phyloP scores from a whole-genome alignment of 306 rosid species.

The Vigna radiata region DNA sequence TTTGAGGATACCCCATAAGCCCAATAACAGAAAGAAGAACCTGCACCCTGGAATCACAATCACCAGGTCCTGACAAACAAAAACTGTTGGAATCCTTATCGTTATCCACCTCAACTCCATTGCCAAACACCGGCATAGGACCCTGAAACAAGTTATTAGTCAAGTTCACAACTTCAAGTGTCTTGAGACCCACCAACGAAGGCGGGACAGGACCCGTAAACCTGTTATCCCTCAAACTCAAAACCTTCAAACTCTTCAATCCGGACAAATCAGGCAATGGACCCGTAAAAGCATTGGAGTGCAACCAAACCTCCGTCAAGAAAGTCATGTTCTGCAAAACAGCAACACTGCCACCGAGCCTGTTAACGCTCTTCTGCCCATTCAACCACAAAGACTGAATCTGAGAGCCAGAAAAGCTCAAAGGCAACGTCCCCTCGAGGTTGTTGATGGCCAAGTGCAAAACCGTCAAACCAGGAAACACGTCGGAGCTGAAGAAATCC shows the following conservation, averaged over 20 bases:
- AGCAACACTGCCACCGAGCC: slow-evolving; percentile 62
- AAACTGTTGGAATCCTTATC: slow-evolving; percentile 64
- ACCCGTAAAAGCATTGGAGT: slow-evolving; percentile 69
- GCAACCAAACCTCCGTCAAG: slow-evolving; percentile 82
- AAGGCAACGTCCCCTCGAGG: slow-evolving; percentile 70
- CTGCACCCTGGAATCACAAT: slow-evolving; percentile 67
- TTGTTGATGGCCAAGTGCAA: slow-evolving; percentile 77
- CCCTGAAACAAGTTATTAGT: slow-evolving; percentile 83
- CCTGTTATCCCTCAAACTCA: slow-evolving; percentile 78
- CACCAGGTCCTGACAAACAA: slow-evolving; percentile 66
- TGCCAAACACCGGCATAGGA: slow-evolving; percentile 63
- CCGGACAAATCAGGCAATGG: slow-evolving; percentile 73
- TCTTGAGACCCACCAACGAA: slow-evolving; percentile 61
- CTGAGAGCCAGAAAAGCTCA: slow-evolving; percentile 55
- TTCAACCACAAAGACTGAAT: slow-evolving; percentile 82
- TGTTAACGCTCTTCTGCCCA: slow-evolving; percentile 65
- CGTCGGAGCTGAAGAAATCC: slow-evolving; percentile 54
- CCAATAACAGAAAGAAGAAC: slow-evolving; percentile 61
- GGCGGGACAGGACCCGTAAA: slow-evolving; percentile 75
- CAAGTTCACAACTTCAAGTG: slow-evolving; percentile 69
- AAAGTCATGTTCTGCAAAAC: slow-evolving; percentile 75
- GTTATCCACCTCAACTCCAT: slow-evolving; percentile 69
- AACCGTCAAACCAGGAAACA: slow-evolving; percentile 59
- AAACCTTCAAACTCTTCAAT: slow-evolving; percentile 56
- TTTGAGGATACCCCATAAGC: slow-evolving; percentile 69